Conservation (phyloP, 2,329 filamentous ascomycete species). For the Epichloe typhina region DNA sequence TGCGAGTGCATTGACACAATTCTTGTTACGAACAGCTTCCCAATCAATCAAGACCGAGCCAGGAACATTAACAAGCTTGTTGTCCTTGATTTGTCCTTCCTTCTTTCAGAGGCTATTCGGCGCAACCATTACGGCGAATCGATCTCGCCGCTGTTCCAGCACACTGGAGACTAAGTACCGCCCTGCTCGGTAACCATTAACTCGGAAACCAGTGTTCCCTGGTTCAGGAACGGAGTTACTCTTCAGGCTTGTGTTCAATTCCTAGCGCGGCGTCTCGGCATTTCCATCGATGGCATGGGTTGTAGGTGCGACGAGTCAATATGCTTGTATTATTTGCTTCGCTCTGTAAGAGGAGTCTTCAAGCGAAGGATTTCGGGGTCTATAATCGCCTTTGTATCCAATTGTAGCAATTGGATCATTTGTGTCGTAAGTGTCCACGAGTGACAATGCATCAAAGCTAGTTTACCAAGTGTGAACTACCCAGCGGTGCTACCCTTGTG, state of each 20-base stretch:
- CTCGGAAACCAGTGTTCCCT: slow-evolving; percentile 2
- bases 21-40: slow-evolving; percentile 94
- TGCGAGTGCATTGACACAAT: slow-evolving; percentile 92
- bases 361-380: not conserved
- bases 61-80: slow-evolving; percentile 69
- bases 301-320: not conserved
- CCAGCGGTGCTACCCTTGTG: slow-evolving; percentile 65
- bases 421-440: not conserved
- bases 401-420: not conserved
- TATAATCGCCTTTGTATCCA: not conserved
- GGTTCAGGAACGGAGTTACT: not conserved
- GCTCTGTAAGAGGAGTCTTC: not conserved
- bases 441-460: not conserved
- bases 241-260: slow-evolving; percentile 3
- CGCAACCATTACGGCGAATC: slow-evolving; percentile 94
- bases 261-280: slow-evolving; percentile 24
- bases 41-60: slow-evolving; percentile 64
- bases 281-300: slow-evolving; percentile 2
- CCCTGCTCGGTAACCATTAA: not conserved
- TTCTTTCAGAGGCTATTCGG: slow-evolving; percentile 84
- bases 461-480: slow-evolving; percentile 6
- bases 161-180: slow-evolving; percentile 38
- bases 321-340: not conserved
- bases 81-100: slow-evolving; percentile 74
- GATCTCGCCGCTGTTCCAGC: slow-evolving; percentile 56